Evolutionary conservation across 305 asterid genomes (phyloP).

Genomic region (Fraxinus nigra): DNA sequence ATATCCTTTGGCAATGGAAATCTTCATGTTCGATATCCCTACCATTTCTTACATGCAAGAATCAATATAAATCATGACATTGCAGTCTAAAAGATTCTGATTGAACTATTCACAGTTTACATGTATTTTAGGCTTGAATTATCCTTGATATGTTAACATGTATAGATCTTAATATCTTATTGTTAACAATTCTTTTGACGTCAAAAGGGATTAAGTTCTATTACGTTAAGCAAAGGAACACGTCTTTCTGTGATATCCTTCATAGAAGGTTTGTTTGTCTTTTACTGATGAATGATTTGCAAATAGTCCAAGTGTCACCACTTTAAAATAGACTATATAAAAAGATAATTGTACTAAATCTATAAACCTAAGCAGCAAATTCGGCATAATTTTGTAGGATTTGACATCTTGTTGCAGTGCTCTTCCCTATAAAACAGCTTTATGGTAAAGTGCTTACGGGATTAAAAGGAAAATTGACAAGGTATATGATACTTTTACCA

Average conservation of each 20-base stretch:
- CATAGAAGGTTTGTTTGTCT: neutral
- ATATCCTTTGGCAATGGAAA: neutral
- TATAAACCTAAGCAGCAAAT: neutral
- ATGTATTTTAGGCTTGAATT: neutral
- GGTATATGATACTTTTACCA: neutral
- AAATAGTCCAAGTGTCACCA: neutral
- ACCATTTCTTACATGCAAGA: neutral
- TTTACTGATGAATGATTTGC: neutral
- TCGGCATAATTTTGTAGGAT: neutral
- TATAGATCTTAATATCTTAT: neutral
- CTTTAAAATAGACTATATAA: neutral
- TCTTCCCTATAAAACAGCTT: neutral
- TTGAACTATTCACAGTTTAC: neutral
- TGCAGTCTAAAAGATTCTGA: neutral
- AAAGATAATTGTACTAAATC: neutral
- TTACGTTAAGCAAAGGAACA: neutral
- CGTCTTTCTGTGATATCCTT: neutral
- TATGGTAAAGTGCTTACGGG: neutral
- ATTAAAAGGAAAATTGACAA: neutral
- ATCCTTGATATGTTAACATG: neutral
- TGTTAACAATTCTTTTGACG: neutral
- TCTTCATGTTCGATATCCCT: neutral
- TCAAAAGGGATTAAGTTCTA: neutral
- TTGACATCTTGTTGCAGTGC: neutral
- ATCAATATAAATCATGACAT: neutral